phyloP scores from a whole-genome alignment of 352 stramenopile species.

The Peronospora destructor region DNA sequence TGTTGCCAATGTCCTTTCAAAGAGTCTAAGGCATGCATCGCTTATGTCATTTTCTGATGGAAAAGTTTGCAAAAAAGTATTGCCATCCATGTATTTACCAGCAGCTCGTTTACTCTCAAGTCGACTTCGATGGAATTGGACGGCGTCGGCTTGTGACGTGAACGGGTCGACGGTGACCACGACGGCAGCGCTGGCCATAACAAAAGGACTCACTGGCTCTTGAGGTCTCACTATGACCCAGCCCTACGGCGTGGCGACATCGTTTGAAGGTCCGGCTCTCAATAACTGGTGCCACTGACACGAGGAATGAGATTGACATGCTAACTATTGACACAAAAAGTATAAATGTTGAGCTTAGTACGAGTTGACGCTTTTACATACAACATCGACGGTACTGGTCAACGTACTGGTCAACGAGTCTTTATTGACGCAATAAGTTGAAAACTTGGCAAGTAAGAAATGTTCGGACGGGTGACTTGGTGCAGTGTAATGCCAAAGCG shows the following conservation, averaged over 20 bases:
- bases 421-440: not conserved
- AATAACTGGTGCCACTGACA: conserved; percentile 8
- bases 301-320: not conserved
- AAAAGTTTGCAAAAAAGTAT: not conserved
- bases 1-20: conserved; percentile 12
- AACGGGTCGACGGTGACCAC: conserved; percentile 19
- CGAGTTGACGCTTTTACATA: not conserved
- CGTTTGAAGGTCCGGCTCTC: conserved; percentile 9
- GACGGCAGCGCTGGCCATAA: conserved; percentile 22
- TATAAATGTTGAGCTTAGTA: no score
- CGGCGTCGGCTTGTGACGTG: conserved; percentile 1
- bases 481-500: not conserved
- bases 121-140: conserved; percentile 8
- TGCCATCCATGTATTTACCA: conserved; percentile 5
- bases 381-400: no score
- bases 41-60: not conserved
- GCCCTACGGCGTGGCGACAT: conserved; percentile 13
- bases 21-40: conserved; percentile 7
- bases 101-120: conserved; percentile 14
- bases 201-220: conserved; percentile 7
- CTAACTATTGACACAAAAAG: no score
- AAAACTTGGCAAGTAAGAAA: conserved; percentile 1
- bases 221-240: conserved; percentile 7
- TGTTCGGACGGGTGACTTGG: conserved; percentile 12
- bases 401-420: not conserved